A percentile compares a stretch with the other conserved stretches of the same genome.
Conservation (phyloP, 345 rosid species). For the Acer yangbiense region DNA sequence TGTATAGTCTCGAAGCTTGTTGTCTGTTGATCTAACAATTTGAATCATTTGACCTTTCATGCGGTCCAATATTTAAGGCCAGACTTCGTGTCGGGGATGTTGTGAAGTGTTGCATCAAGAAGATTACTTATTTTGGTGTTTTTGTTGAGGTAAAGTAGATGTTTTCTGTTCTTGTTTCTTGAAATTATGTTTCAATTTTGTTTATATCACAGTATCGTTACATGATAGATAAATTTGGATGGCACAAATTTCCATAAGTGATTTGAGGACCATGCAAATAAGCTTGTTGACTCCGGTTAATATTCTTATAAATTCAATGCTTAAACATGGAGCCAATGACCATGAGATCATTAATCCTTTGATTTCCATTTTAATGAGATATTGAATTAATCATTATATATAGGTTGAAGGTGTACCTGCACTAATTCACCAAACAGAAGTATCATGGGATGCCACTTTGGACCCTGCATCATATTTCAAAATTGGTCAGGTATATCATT, state of each 20-base stretch:
- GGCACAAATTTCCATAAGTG: neutral
- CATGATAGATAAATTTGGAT: neutral
- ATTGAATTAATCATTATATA: conserved; percentile 23
- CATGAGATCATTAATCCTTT: neutral
- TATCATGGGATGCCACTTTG: conserved; percentile 96
- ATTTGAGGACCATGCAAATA: neutral
- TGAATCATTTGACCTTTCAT: conserved; percentile 16
- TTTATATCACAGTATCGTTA: neutral
- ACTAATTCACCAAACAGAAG: conserved; percentile 86
- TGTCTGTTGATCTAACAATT: conserved; percentile 11
- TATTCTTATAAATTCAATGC: neutral
- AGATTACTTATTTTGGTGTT: conserved; percentile 87
- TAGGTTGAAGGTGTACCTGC: conserved; percentile 93
- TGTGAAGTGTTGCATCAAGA: conserved; percentile 83
- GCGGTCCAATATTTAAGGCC: conserved; percentile 50
- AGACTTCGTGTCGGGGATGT: conserved; percentile 90
- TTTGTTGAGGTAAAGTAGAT: conserved; percentile 74
- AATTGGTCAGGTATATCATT: conserved; percentile 75
- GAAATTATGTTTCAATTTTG: neutral
- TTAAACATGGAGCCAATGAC: conserved; percentile 6
- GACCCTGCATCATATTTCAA: conserved; percentile 80
- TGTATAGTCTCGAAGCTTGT: conserved; percentile 1
- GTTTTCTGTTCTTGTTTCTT: neutral
- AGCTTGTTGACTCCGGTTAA: conserved; percentile 1
- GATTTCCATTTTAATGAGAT: neutral